Base-by-base conservation (phyloP, 116 monocot species). In the Dioscorea cayenensis region DNA sequence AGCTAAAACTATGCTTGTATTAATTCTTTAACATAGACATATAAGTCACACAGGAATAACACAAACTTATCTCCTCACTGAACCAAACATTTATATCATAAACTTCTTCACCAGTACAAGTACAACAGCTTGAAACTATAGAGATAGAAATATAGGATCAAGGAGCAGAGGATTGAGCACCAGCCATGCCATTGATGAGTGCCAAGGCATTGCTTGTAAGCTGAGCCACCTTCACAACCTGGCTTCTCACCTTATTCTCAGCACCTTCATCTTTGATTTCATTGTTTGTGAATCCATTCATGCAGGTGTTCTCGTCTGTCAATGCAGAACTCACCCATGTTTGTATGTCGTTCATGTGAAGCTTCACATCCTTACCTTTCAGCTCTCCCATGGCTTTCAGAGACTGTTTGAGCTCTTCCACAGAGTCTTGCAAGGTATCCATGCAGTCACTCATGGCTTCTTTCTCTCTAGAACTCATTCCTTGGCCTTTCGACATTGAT, bases 251-350 rank as follows among this genome's bases (percentile, higher is more conserved):
- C 8, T 1, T n/a, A 7, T 9, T 50, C 78, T 76, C 78, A 51
- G 36, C 64, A 32, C 32, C 32, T 12, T 68, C 61, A 66, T 52
- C 58, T 18, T 63, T 43, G 19, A 50, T 36, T 5, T 14, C 70
- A 18, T 55, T 55, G 7, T 67, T 77, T 43, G 23, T 52, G 67
- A 81, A 72, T 29, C 71, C 74, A 58, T 77, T 67, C 71, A 75
- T 64, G 79, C 83, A 83, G 3, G 83, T 76, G 72, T 83, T 74
- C 36, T 72, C 83, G 23, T 79, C 38, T 5, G 84, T 84, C 51
- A 75, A 62, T 7, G 84, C 80, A 13, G 80, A 77, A 74, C 80
- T 85, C 21, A 79, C 83, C 83, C 83, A 83, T n/a, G 83, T 83
- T 76, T 79, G 83, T 17, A 83, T 72, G 72, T 83, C 65, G 20